phyloP scores from a whole-genome alignment of 2,329 filamentous ascomycete genomes.

The Penicillium psychrosexuale region DNA sequence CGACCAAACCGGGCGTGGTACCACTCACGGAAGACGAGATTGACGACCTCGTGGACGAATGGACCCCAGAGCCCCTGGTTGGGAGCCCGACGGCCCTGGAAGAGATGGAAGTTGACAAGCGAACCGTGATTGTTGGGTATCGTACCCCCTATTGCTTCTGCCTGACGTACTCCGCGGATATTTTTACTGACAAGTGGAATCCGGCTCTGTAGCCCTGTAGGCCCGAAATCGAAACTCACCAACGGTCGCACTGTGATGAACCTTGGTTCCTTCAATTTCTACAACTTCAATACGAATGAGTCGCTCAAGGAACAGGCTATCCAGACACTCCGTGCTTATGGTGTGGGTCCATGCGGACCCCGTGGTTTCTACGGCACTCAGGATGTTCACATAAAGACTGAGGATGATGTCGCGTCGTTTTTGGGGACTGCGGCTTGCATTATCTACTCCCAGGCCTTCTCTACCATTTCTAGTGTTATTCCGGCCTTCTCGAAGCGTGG shows the following conservation, averaged over 20 bases:
- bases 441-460: conserved; percentile 93
- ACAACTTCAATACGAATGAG: conserved; percentile 93
- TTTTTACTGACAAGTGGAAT: conserved; percentile 12
- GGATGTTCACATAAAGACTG: conserved; percentile 96
- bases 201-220: conserved; percentile 65
- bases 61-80: conserved; percentile 91
- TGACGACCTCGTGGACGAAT: conserved; percentile 93
- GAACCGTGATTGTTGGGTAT: conserved; percentile 85
- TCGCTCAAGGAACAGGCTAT: conserved; percentile 92
- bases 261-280: conserved; percentile 93
- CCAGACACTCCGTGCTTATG: conserved; percentile 88
- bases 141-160: conserved; percentile 15
- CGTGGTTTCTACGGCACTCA: conserved; percentile 98
- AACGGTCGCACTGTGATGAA: conserved; percentile 91
- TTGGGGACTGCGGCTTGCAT: conserved; percentile 86
- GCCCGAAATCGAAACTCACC: conserved; percentile 81
- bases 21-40: conserved; percentile 93
- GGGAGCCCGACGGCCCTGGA: conserved; percentile 70
- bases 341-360: conserved; percentile 92
- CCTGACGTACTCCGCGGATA: not conserved
- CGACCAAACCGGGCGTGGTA: conserved; percentile 87
- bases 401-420: conserved; percentile 87
- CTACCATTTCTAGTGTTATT: conserved; percentile 94
- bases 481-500: conserved; percentile 95
- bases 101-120: conserved; percentile 75